Base-by-base conservation (phyloP, 2,329 filamentous ascomycete genomes). In the Colletotrichum scovillei region DNA sequence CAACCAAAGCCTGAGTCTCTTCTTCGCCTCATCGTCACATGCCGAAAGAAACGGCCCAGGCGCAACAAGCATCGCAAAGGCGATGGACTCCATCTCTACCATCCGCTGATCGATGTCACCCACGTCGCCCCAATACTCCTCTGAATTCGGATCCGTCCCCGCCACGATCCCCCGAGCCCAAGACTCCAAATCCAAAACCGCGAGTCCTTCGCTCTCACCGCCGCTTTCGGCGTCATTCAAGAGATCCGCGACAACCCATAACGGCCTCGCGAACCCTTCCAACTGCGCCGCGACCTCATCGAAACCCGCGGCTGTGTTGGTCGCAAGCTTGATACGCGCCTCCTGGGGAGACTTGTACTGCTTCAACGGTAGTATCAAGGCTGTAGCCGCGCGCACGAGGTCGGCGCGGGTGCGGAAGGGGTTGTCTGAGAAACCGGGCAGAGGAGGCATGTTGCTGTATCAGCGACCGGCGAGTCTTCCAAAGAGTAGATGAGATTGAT, bases 1-100 rank as follows among this genome's bases (percentile, higher is more conserved):
- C 6, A 86, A 74, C 83, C 84, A 86, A 0, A 46, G 60, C 2
- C 72, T 78, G 4, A 85, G 78, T 24, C 82, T 82, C 0, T 42
- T 49, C 42, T 78, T 81, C 12, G 77, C 77, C 38, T 74, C 30
- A 8, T 69, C 38, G 0, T 75, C 77, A 28, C 81, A 78, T 0
- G 74, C 63, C 38, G 79, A 46, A 22, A 68, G 81, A 74, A 87
- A 81, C 0, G 74, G 67, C 8, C 78, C 74, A 3, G 84, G 84
- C 1, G 83, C 82, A 5, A 79, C 75, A 8, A 86, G 78, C 12
- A 87, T 77, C 1, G 83, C 83, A 74, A 82, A 86, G 1, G 84
- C 82, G 19, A 86, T 82, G 28, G 84, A 82, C 73, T 86, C 85
- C 78, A 84, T 82, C 75, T 87, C 84, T 2, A 86, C 85, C 84